Percentiles rank a stretch among this genome's conserved stretches.
These are phyloP conservation scores for Quercus alba DNA, from an alignment of 306 rosid species.

Conservation along the genomic window DNA sequence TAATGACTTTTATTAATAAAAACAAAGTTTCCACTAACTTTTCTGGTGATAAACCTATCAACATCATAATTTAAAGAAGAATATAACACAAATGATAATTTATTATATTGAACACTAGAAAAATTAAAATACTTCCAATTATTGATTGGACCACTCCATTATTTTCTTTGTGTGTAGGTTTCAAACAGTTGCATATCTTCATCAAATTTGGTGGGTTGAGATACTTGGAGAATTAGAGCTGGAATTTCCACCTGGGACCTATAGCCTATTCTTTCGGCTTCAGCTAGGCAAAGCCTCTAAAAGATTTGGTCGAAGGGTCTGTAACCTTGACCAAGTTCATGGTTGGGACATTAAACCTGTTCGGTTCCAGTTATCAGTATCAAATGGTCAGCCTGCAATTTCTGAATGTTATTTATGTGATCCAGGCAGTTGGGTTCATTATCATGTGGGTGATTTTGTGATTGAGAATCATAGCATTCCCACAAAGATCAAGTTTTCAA, in stretches of 20 bases:
- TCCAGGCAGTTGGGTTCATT: slow-evolving; percentile 56
- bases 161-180: slow-evolving; percentile 41
- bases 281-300: slow-evolving; percentile 60
- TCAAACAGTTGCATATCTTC: slow-evolving; percentile 67
- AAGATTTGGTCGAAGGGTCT: slow-evolving; percentile 53
- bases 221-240: slow-evolving; percentile 68
- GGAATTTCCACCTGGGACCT: slow-evolving; percentile 63
- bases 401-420: slow-evolving; percentile 44
- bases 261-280: slow-evolving; percentile 60
- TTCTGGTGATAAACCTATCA: too few species aligned
- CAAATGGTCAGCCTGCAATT: slow-evolving; percentile 54
- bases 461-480: slow-evolving; percentile 26
- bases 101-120: too few species aligned
- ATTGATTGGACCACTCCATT: not conserved
- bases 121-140: too few species aligned
- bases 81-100: too few species aligned
- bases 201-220: slow-evolving; percentile 94
- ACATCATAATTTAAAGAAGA: too few species aligned
- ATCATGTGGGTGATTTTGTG: slow-evolving; percentile 63
- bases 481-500: slow-evolving; percentile 51
- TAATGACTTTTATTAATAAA: too few species aligned
- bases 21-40: too few species aligned
- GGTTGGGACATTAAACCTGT: slow-evolving; percentile 89
- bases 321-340: slow-evolving; percentile 60
- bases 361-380: slow-evolving; percentile 59